Evolutionary conservation across 345 rosid genomes (phyloP).

Genomic region (Populus davidiana): DNA sequence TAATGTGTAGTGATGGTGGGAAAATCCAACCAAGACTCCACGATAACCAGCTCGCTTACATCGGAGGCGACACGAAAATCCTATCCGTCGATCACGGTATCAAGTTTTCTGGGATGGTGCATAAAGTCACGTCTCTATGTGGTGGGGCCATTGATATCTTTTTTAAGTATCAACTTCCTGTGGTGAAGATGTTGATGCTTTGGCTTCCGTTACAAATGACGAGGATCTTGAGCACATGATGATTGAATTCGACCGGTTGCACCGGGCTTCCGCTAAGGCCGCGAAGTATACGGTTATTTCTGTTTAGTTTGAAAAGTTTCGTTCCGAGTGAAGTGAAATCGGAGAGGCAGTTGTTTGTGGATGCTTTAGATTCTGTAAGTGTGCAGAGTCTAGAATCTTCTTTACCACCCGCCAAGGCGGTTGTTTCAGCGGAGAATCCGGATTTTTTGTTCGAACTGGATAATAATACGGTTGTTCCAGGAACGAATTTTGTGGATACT

Average conservation of each 20-base stretch:
- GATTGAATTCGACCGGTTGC: slow-evolving; percentile 55
- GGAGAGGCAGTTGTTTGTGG: slow-evolving; percentile 58
- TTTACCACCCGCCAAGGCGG: slow-evolving; percentile 22
- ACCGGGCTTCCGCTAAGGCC: slow-evolving; percentile 42
- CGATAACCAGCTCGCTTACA: slow-evolving; percentile 52
- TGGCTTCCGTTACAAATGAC: slow-evolving; percentile 60
- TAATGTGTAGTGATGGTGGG: slow-evolving; percentile 70
- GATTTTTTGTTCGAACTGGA: slow-evolving; percentile 55
- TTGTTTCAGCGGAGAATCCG: slow-evolving; percentile 25
- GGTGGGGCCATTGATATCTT: slow-evolving; percentile 30
- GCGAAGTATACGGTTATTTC: slow-evolving; percentile 50
- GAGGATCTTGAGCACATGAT: slow-evolving; percentile 71
- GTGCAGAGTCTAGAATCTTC: slow-evolving; percentile 40
- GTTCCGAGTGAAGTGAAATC: slow-evolving; percentile 32
- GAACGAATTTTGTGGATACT: not conserved
- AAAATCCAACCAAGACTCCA: slow-evolving; percentile 63
- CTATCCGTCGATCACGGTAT: slow-evolving; percentile 47
- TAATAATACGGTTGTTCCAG: slow-evolving; percentile 27
- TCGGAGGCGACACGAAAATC: slow-evolving; percentile 67
- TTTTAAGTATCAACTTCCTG: slow-evolving; percentile 67
- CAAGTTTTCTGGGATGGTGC: slow-evolving; percentile 37
- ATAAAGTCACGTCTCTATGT: slow-evolving; percentile 39
- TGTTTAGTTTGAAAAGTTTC: slow-evolving; percentile 35
- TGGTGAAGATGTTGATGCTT: slow-evolving; percentile 65
- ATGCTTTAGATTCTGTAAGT: slow-evolving; percentile 49